Evolutionary conservation across 2,329 filamentous ascomycete species (phyloP), one percentile per base, ranked within the genome.

Genomic region (Purpureocillium takamizusanense): DNA sequence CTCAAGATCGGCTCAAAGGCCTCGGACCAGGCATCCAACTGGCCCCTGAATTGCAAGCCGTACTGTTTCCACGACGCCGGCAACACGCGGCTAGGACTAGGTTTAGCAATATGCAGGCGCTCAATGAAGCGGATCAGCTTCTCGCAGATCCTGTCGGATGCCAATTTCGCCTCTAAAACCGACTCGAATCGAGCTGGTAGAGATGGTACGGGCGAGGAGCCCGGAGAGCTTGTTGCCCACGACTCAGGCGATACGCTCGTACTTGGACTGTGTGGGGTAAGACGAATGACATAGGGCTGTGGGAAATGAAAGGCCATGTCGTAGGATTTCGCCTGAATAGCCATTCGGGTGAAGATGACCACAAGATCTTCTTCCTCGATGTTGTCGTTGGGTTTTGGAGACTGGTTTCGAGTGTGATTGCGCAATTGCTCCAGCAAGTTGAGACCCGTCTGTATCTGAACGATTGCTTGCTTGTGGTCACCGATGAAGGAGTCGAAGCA

Each of bases 291-390:
- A 40, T 70, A 78, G 1, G 76, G 76, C 23, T 76, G 66, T 1
- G 76, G 76, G 42, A 81, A 80, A 52, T 81, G 77, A 50, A 81
- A 81, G 25, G 77, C 77, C 74, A 81, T 76, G 48, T 81, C 77
- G 51, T 81, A 81, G 1, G 76, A 79, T 51, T 81, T 81, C 32
- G 77, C 77, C 52, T 81, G 77, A 32, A 81, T 77, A 3, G 75
- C 76, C 2, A 81, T 62, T 4, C 77, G 69, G 2, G 72, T 78
- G 47, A 81, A 81, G 62, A 81, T 79, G 36, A 76, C 72, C 6
- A 76, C 64, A 18, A 81, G 63, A 49, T 81, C 77, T 36, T 81
- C 77, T 36, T 74, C 67, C 44, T 78, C 73, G 6, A 75, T 64
- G 1, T 70, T 63, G 39, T 72, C 70, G 37, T 67, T 68, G 12